These are phyloP conservation scores for Aureobasidium sp. DNA, from an alignment of 2,329 filamentous ascomycete species.

Conservation along the genomic window DNA sequence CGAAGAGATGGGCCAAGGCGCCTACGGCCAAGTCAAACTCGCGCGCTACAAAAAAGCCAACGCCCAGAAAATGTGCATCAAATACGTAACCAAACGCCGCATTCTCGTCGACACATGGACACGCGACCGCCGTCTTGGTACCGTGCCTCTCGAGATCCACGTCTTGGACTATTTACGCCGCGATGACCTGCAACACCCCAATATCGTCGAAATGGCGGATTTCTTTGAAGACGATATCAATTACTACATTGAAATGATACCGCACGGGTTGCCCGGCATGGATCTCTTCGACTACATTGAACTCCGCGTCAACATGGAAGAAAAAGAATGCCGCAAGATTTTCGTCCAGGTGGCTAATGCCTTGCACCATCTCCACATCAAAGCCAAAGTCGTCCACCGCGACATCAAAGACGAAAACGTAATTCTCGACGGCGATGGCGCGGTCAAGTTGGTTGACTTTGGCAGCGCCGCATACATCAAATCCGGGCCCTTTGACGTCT, in stretches of 20 bases:
- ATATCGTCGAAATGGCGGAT: conserved; percentile 63
- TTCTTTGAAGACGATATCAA: conserved; percentile 76
- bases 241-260: conserved; percentile 98
- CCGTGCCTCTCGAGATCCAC: conserved; percentile 93
- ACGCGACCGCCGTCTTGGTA: conserved; percentile 82
- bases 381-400: conserved; percentile 85
- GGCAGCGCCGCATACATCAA: conserved; percentile 98
- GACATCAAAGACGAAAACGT: conserved; percentile 99
- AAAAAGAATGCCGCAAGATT: conserved; percentile 86
- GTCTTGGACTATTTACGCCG: conserved; percentile 86
- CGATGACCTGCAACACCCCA: conserved; percentile 57
- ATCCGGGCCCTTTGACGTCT: conserved; percentile 96
- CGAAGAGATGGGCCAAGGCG: conserved; percentile 97
- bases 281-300: conserved; percentile 99
- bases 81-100: conserved; percentile 93
- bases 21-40: conserved; percentile 95
- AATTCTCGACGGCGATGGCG: conserved; percentile 86
- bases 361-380: conserved; percentile 83
- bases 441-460: conserved; percentile 97
- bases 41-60: conserved; percentile 70
- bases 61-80: conserved; percentile 81
- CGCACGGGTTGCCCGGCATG: conserved; percentile 93
- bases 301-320: conserved; percentile 91
- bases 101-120: conserved; percentile 99
- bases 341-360: conserved; percentile 89